Conservation (phyloP, 805 yeast genomes). For the Candida nemodendra region DNA sequence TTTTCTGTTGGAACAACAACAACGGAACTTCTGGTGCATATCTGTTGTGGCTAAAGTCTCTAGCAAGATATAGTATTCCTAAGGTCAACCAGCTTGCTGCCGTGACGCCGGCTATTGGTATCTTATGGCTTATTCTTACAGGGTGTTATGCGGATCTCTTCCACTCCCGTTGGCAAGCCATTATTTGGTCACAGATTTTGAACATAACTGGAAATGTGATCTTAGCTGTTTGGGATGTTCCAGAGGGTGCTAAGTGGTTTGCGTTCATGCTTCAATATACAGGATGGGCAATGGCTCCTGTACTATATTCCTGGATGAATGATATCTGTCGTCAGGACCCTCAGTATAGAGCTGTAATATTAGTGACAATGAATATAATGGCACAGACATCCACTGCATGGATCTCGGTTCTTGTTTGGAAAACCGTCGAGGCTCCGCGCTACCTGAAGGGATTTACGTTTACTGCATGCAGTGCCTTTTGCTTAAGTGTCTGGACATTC, state of each 20-base stretch:
- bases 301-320: constrained; percentile 53
- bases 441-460: constrained; percentile 38
- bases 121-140: constrained; percentile 13
- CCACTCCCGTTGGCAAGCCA: background rate
- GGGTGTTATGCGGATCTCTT: constrained; percentile 23
- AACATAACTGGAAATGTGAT: constrained; percentile 32
- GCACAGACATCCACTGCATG: constrained; percentile 43
- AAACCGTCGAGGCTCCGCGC: constrained; percentile 38
- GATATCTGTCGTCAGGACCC: constrained; percentile 40
- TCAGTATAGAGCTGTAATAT: constrained; percentile 38
- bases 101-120: constrained; percentile 32
- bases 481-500: constrained; percentile 10
- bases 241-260: constrained; percentile 42
- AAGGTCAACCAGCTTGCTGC: constrained; percentile 34
- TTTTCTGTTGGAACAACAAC: constrained; percentile 19
- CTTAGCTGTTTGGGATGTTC: constrained; percentile 48
- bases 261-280: constrained; percentile 38
- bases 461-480: constrained; percentile 5
- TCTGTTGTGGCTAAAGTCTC: constrained; percentile 25
- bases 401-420: constrained; percentile 43
- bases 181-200: constrained; percentile 36
- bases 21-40: constrained; percentile 36
- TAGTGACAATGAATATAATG: constrained; percentile 40
- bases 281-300: constrained; percentile 54
- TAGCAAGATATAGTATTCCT: constrained; percentile 36